Base-by-base conservation (phyloP, 106 monocot genomes). In the Allium fistulosum region DNA sequence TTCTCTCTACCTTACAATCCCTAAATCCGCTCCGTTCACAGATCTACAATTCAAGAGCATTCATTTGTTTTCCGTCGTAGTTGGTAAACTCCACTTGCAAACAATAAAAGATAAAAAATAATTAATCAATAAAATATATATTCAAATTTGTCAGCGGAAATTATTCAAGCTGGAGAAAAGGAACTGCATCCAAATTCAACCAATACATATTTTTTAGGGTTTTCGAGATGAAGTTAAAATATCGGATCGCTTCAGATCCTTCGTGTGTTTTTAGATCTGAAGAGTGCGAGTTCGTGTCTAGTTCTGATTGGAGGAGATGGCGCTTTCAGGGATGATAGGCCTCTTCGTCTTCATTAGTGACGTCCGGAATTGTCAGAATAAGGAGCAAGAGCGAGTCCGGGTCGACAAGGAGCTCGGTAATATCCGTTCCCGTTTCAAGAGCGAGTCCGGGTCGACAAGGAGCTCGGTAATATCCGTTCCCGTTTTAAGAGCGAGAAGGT, bases 401-500 rank as follows among this genome's bases (percentile, higher is more conserved):
- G 92, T 97, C 65, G 96, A 97, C 63, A 97, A 97, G 86, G 96
- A 97, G 80, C 96, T 97, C 71, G 96, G 96, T 12, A 81, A 97
- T 72, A 80, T 97, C 74, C 81, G 96, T 26, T 86, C 88, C 61
- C 79, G 84, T 10, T 97, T 97, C 86, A 97, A 92, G 71, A 82
- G n/a, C n/a, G n/a, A n/a, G n/a, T n/a, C n/a, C n/a, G n/a, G n/a
- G n/a, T n/a, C n/a, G n/a, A n/a, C n/a, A n/a, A n/a, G n/a, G n/a
- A n/a, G n/a, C n/a, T n/a, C n/a, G n/a, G n/a, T n/a, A n/a, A n/a
- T n/a, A n/a, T n/a, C n/a, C n/a, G n/a, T n/a, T n/a, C n/a, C n/a
- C n/a, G n/a, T n/a, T n/a, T n/a, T n/a, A n/a, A n/a, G n/a, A n/a
- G 83, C 74, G 96, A 97, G 62, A 97, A 97, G 92, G 96, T 92